Evolutionary conservation across 2,329 filamentous ascomycete species (phyloP).

Genomic region (Dactylellina drechsleri): DNA sequence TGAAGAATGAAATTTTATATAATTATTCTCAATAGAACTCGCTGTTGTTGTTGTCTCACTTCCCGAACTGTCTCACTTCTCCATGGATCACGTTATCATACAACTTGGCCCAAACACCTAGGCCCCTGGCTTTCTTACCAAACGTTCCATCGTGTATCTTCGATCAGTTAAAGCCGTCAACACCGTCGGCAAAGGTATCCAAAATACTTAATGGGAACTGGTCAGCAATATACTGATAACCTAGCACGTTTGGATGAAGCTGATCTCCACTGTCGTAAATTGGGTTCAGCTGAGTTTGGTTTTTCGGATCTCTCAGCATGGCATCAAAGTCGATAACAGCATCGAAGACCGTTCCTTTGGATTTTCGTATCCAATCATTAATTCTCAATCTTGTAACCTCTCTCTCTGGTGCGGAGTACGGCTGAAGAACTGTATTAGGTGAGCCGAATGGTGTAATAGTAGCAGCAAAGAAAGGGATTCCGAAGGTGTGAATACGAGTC

Average conservation of each 20-base stretch:
- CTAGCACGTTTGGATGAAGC: constrained; percentile 71
- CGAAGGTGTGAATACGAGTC: constrained; percentile 63
- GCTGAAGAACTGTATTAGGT: constrained; percentile 63
- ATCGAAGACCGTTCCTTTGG: constrained; percentile 68
- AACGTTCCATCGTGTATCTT: too few relatives aligned
- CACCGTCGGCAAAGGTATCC: constrained; percentile 56
- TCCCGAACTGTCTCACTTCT: too few relatives aligned
- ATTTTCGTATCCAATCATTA: constrained; percentile 70
- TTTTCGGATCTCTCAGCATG: constrained; percentile 67
- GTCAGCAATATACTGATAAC: constrained; percentile 71
- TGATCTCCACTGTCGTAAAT: constrained; percentile 72
- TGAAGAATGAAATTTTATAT: too few relatives aligned
- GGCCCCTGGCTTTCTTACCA: too few relatives aligned
- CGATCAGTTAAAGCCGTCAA: constrained; percentile 42
- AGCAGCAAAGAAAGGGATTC: constrained; percentile 68
- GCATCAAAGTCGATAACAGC: constrained; percentile 72
- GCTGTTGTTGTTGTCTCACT: too few relatives aligned
- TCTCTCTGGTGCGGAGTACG: constrained; percentile 67
- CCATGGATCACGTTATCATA: too few relatives aligned
- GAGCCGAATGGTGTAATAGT: constrained; percentile 74
- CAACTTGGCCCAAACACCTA: too few relatives aligned
- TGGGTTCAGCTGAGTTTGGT: constrained; percentile 65
- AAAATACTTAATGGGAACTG: constrained; percentile 70
- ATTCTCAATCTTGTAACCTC: constrained; percentile 69
- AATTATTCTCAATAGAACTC: too few relatives aligned